Evolutionary conservation across 495 filamentous ascomycete species (phyloP), one percentile per base, ranked within the genome.

Genomic region (Bacidia gigantensis): DNA sequence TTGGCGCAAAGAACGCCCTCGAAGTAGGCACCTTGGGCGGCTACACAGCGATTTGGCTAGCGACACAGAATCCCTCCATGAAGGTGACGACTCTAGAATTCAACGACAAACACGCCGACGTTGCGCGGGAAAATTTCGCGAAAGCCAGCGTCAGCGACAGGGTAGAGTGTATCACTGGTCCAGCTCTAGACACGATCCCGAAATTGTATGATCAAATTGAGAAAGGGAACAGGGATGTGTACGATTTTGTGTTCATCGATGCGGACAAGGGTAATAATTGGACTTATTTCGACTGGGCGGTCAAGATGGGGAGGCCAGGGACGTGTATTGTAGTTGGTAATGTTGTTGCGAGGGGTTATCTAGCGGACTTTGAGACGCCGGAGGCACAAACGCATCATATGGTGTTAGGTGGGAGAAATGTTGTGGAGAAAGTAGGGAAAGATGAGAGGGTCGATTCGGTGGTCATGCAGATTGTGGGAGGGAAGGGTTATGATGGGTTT

Each of bases 1-100:
- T 62, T 3, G 50, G 55, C 32, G 70, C 68, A 42, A 65, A 66
- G 22, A 59, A 63, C 26, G 66, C 70, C 7, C 71, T 78, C 41
- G 75, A 78, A 48, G 58, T 78, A 40, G 75, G 74, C 24, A 75
- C 74, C 0, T 58, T 78, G 24, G 74, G 74, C 32, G 74, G 69
- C 24, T 75, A 74, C 62, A 69, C 67, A 3, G 63, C 66, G 29
- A 77, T 79, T 59, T 76, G 72, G 65, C 65, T 77, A 38, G 71
- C 73, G 20, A 60, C 49, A 51, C 62, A 66, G 38, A 67, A 58
- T 25, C 63, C 60, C 21, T 3, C 20, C 17, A 11, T 52, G 2
- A 62, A 66, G 38, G 64, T 77, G 0, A 75, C 72, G 0, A 72
- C 62, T 39, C 62, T 79, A 35, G 75, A 77, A 51, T 59, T 65